Base-by-base conservation (phyloP, 805 yeast genomes). In the Ogataea pini region DNA sequence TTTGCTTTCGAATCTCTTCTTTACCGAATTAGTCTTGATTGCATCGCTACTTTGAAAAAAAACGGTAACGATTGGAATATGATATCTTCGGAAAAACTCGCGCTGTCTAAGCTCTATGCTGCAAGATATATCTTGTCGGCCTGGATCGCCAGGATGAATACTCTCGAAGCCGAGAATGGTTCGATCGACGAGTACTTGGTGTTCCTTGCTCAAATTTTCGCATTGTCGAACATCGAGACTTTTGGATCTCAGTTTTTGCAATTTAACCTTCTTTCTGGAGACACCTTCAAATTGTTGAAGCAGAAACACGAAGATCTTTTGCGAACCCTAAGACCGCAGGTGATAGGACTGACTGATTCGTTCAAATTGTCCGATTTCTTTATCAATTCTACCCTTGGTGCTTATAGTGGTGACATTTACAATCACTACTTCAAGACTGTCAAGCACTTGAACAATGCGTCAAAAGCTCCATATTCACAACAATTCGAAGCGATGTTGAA, bases 301-400 rank as follows among this genome's bases (percentile, higher is more conserved):
- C 64, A 61, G 8, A 68, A 73, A 46, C 72, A 79, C 46, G 75
- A 75, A 36, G 63, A 63, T 42, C 63, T 82, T 52, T 69, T 85
- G 54, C 66, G 72, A 20, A 70, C 69, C 20, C 63, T 85, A 34
- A 75, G 96, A 66, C 78, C 80, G 25, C 81, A 85, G 59, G 86
- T 85, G 46, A 80, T 89, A 64, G 85, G 86, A 1, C 73, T 87
- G 59, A 86, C 96, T 4, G 97, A 90, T 68, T 78, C 95, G 1
- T 90, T 90, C 75, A 81, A 85, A 68, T 76, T 86, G 54, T 81
- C 89, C 34, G 96, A 90, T 69, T 85, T 77, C 64, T 79, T 86
- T 71, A 76, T 90, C 62, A 87, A 89, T 65, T 82, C 96, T 0
- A 83, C 94, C 4, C 77, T 90, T 49, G 97, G 97, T 40, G 76